These are phyloP conservation scores for Simplicillium aogashimaense DNA, from an alignment of 2,329 filamentous ascomycete genomes.

Conservation along the genomic window DNA sequence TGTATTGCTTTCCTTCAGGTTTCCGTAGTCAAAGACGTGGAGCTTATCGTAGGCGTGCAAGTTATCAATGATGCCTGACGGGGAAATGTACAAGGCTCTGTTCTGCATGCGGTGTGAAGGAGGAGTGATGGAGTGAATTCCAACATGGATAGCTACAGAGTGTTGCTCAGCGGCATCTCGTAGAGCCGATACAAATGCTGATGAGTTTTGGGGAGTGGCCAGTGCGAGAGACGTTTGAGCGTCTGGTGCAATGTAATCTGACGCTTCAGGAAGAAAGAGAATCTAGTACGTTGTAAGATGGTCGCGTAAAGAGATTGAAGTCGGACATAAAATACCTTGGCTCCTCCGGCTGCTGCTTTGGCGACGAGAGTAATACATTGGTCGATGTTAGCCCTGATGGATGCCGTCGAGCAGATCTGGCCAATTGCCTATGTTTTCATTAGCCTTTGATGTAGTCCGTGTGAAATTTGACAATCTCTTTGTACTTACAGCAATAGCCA, in stretches of 20 bases:
- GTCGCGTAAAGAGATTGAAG: too few species aligned
- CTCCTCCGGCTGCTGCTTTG: slow-evolving; percentile 65
- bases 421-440: slow-evolving; percentile 60
- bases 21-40: slow-evolving; percentile 71
- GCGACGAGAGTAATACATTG: slow-evolving; percentile 65
- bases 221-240: slow-evolving; percentile 60
- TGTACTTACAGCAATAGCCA: slow-evolving; percentile 18
- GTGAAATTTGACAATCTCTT: neutral
- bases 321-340: slow-evolving; percentile 51
- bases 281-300: slow-evolving; percentile 36
- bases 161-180: slow-evolving; percentile 55
- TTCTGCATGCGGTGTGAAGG: slow-evolving; percentile 31
- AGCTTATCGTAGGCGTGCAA: slow-evolving; percentile 67
- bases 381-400: slow-evolving; percentile 66
- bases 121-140: slow-evolving; percentile 63
- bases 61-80: slow-evolving; percentile 30
- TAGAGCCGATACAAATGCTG: slow-evolving; percentile 68
- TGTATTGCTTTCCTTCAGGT: slow-evolving; percentile 39
- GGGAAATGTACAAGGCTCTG: slow-evolving; percentile 40
- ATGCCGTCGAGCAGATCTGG: slow-evolving; percentile 79
- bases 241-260: slow-evolving; percentile 72
- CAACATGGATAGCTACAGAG: slow-evolving; percentile 68
- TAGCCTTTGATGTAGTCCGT: neutral
- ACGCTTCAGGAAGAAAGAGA: slow-evolving; percentile 86
- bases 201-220: slow-evolving; percentile 53